Base-by-base conservation (phyloP, 1,284 basidiomycete genomes). In the Leccinum pallidistipes region DNA sequence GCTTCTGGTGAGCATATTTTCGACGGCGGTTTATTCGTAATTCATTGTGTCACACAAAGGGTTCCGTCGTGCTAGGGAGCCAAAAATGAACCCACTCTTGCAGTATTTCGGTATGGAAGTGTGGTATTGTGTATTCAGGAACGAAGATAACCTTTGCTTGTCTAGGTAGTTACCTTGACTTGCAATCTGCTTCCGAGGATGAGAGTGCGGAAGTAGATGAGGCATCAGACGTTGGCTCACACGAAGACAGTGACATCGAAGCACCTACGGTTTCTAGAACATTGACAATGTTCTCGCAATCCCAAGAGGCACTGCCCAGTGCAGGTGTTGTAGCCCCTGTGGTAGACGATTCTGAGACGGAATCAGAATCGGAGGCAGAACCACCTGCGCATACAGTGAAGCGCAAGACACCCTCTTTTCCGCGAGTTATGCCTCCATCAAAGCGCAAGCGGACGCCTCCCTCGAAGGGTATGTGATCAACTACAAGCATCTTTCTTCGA, bases 111-210 rank as follows among this genome's bases (percentile, higher is more conserved):
- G 75, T 73, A 62, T 8, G 72, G 7, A 51, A 31, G 31, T 16
- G n/a, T 12, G 3, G 7, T 55, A 9, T 38, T 16, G 21, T 3
- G 3, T 11, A 47, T 51, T 58, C 27, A 31, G n/a, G 7, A 0
- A 32, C 31, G 29, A 21, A 27, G 14, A 27, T 62, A 43, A 68
- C 31, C 24, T 53, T 53, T 29, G 6, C 21, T 18, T 51, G 1
- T 61, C 40, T 56, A 79, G 78, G 65, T 18, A 68, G 73, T 43
- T 71, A 79, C 27, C 60, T 83, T 55, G 78, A 77, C 32, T 62
- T 83, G 5, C 77, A 80, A 43, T 83, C 81, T 12, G 81, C 74
- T 29, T 83, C 83, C 4, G 79, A 86, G 71, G 75, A 83, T 58
- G 75, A 81, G 61, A 62, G 69, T 51, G 61, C 76, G 66, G 65